Evolutionary conservation across 768 basidiomycete genomes (phyloP), one percentile per base, ranked within the genome.

Genomic region (Psilocybe sp.): DNA sequence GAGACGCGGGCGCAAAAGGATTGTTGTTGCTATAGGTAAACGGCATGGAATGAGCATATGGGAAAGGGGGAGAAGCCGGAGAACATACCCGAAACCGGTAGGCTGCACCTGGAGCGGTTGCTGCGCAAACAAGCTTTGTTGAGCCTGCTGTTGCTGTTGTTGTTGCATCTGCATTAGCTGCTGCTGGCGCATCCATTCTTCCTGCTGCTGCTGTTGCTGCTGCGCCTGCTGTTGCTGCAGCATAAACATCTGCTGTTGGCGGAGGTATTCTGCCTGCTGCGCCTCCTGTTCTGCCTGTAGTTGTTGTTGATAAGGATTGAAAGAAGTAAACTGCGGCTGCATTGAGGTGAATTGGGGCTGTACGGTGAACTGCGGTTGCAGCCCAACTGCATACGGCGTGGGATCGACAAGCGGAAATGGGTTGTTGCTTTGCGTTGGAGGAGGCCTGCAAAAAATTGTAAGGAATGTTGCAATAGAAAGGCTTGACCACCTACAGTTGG

Each of bases 261-360:
- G 79, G 57, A 84, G 58, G 75, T 82, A 87, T 55, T 91, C 87
- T 34, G 86, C 85, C 71, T 89, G 89, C 60, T 85, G 80, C 13
- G 86, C 86, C 66, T 96, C 92, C 59, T 95, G 92, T 60, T 95
- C 89, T 41, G 87, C 82, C 32, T 64, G 95, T 5, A 51, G 50
- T 63, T 95, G 95, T 64, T 94, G 92, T 62, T 92, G 89, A 55
- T 92, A 93, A 0, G 91, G 91, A 66, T 98, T 98, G 77, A 92
- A 98, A 1, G 89, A 84, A 7, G 91, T 93, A 65, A 89, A 91
- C 60, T 95, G 93, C 0, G 89, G 89, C 57, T 87, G 87, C 40
- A 92, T 60, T 11, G 77, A 70, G 1, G 88, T 89, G 62, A 78
- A 85, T 58, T 93, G 92, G 1, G 89, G 87, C 62, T 91, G 89